Percentiles rank a stretch among this genome's conserved stretches.
phyloP scores from a whole-genome alignment of 1,284 basidiomycete species.

The Grifola frondosa region DNA sequence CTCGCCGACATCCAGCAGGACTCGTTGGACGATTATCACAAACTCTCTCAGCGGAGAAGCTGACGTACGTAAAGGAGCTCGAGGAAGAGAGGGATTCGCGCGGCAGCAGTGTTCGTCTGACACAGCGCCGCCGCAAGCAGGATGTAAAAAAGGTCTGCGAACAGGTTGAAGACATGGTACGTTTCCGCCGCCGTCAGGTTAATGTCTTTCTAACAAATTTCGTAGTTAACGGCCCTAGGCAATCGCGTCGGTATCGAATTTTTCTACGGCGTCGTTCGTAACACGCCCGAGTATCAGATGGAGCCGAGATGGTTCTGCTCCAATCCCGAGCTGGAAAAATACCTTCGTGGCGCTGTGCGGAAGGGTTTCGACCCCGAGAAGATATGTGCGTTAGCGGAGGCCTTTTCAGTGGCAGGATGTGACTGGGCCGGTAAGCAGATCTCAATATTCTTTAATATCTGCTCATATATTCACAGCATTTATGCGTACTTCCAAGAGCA shows the following conservation, averaged over 20 bases:
- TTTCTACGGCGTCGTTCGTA: slow-evolving; percentile 1
- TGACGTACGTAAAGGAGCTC: background rate
- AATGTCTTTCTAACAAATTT: background rate
- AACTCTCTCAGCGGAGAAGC: background rate
- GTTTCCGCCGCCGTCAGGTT: background rate
- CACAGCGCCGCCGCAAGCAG: background rate
- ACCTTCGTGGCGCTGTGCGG: background rate
- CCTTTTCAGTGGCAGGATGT: background rate
- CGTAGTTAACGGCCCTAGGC: background rate
- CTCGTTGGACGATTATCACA: background rate
- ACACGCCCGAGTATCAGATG: background rate
- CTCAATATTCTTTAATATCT: background rate
- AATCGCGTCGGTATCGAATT: background rate
- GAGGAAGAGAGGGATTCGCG: background rate
- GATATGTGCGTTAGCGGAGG: background rate
- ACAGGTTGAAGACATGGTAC: background rate
- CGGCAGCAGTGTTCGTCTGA: background rate
- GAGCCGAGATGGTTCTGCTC: background rate
- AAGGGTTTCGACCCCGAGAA: background rate
- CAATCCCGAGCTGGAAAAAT: background rate
- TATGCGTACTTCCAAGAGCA: background rate
- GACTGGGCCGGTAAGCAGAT: background rate
- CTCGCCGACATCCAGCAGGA: background rate
- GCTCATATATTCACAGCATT: background rate
- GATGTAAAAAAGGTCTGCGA: background rate